Evolutionary conservation across 768 basidiomycete species (phyloP).

Genomic region (Trametes gibbosa): DNA sequence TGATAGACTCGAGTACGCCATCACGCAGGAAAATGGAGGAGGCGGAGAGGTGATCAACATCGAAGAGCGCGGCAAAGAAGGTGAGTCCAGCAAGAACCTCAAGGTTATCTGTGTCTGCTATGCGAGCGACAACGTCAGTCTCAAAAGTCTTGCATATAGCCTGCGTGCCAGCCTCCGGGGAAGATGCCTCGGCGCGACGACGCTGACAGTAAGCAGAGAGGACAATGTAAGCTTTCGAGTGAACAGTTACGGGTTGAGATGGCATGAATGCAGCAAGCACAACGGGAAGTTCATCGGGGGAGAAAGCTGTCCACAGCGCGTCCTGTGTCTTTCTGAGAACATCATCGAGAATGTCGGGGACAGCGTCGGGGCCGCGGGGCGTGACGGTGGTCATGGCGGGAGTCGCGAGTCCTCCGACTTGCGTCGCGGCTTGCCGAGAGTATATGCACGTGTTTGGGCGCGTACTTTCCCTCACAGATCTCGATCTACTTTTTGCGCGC

Average conservation of each 20-base stretch:
- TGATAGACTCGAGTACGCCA: slow-evolving; percentile 58
- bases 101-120: slow-evolving; percentile 56
- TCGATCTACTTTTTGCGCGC: slow-evolving; percentile 9
- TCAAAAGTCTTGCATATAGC: slow-evolving; percentile 50
- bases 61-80: slow-evolving; percentile 78
- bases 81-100: slow-evolving; percentile 54
- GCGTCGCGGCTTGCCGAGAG: too few relatives aligned
- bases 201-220: slow-evolving; percentile 70
- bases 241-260: slow-evolving; percentile 38
- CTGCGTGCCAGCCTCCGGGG: slow-evolving; percentile 43
- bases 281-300: slow-evolving; percentile 58
- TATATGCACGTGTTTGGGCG: slow-evolving; percentile 14
- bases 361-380: slow-evolving; percentile 7
- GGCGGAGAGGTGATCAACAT: slow-evolving; percentile 73
- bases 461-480: slow-evolving; percentile 1
- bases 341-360: slow-evolving; percentile 30
- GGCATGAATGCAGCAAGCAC: slow-evolving; percentile 51
- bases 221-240: slow-evolving; percentile 68
- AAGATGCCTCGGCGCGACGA: slow-evolving; percentile 36
- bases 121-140: slow-evolving; percentile 44
- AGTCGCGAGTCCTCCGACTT: too few relatives aligned
- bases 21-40: slow-evolving; percentile 62
- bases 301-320: slow-evolving; percentile 33
- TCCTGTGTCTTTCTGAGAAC: slow-evolving; percentile 33
- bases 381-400: slow-evolving; percentile 12